phyloP scores from a whole-genome alignment of 495 filamentous ascomycete species.

The Podospora comata region DNA sequence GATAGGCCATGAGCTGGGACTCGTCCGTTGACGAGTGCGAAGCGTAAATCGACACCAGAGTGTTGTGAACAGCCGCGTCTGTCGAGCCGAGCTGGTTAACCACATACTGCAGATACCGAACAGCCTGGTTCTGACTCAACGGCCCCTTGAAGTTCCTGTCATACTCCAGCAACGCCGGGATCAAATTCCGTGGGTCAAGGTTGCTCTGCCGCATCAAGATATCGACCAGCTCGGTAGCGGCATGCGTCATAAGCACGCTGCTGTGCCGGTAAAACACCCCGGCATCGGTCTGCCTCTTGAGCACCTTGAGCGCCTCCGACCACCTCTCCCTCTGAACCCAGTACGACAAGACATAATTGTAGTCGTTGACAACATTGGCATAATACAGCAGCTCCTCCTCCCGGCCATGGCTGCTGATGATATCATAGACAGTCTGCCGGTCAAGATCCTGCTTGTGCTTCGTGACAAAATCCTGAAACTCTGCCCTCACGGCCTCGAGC shows the following conservation, averaged over 20 bases:
- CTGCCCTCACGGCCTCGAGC: conserved; percentile 62
- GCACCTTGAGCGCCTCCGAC: conserved; percentile 79
- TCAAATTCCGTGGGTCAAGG: conserved; percentile 82
- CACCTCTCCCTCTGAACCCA: conserved; percentile 97
- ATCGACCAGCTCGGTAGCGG: conserved; percentile 78
- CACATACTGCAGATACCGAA: conserved; percentile 89
- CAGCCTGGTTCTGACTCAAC: conserved; percentile 79
- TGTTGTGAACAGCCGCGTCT: conserved; percentile 94
- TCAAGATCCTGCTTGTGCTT: conserved; percentile 85
- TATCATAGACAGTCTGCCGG: conserved; percentile 86
- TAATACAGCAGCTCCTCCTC: conserved; percentile 90
- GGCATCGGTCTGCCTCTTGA: conserved; percentile 86
- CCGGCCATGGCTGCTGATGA: conserved; percentile 91
- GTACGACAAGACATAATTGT: conserved; percentile 92
- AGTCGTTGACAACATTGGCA: conserved; percentile 80
- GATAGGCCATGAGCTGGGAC: conserved; percentile 77
- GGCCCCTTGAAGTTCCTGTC: conserved; percentile 67
- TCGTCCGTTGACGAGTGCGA: conserved; percentile 80
- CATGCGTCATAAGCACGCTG: conserved; percentile 91
- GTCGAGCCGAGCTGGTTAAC: conserved; percentile 81
- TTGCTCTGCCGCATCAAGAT: conserved; percentile 90
- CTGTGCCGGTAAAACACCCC: conserved; percentile 95
- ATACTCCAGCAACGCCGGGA: conserved; percentile 90
- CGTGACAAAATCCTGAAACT: conserved; percentile 84
- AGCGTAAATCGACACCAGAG: conserved; percentile 92